Evolutionary conservation across 345 rosid species (phyloP).

Genomic region (Triadica sebifera): DNA sequence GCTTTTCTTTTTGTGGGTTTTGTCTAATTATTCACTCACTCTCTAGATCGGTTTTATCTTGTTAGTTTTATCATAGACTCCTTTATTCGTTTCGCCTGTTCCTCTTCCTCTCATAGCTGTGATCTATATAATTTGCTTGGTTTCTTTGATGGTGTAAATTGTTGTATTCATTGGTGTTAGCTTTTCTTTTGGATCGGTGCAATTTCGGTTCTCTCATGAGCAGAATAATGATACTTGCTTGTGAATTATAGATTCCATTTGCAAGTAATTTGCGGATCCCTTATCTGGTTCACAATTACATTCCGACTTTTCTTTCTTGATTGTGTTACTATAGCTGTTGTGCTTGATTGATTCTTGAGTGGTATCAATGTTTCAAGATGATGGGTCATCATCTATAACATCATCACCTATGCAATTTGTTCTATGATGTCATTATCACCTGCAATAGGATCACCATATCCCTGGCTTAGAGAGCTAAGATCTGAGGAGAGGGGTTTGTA

Average conservation of each 20-base stretch:
- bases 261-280: constrained; percentile 6
- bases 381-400: constrained; percentile 82
- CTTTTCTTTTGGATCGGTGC: constrained; percentile 2
- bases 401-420: constrained; percentile 84
- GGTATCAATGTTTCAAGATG: constrained; percentile 68
- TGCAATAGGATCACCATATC: constrained; percentile 60
- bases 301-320: background rate
- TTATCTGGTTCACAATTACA: background rate
- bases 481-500: constrained; percentile 94
- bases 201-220: background rate
- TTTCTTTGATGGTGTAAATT: background rate
- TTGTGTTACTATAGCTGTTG: background rate
- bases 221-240: background rate
- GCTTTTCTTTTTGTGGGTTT: background rate
- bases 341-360: constrained; percentile 17
- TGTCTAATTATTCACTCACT: constrained; percentile 9
- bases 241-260: background rate
- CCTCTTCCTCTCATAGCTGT: background rate
- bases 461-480: constrained; percentile 76
- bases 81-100: constrained; percentile 9
- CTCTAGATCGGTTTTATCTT: background rate
- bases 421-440: constrained; percentile 68
- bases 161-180: background rate
- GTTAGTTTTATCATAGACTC: constrained; percentile 7
- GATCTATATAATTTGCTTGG: background rate